Base-by-base conservation (phyloP, 805 yeast species). In the Schwanniomyces pseudopolymorphus region DNA sequence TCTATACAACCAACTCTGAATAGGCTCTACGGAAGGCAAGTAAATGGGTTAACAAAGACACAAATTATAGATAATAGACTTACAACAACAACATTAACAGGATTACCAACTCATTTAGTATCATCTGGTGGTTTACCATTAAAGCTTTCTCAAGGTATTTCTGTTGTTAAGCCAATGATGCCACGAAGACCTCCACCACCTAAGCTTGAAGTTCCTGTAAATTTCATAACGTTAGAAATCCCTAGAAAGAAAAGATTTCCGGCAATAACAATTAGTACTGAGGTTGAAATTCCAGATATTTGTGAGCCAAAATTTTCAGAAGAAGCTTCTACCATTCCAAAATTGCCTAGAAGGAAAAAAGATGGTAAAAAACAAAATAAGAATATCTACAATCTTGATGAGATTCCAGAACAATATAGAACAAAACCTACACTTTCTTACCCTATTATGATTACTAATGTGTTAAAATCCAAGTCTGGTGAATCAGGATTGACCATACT, bases 401-500 rank as follows among this genome's bases (percentile, higher is more conserved):
- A 90, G 57, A 89, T 92, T 40, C 99, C 98, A 1, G 87, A 80
- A 47, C 89, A 87, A 65, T 89, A 80, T 64, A 78, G 96, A 55
- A 77, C 83, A 10, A 94, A 92, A 62, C 99, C 99, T 1, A 77
- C 84, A 9, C 75, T 83, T 42, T 85, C 96, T 0, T 87, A 88
- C 61, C 88, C 95, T 16, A 82, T 84, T 36, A 74, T 94, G 58
- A 85, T 94, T 33, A 84, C 92, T 3, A 82, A 84, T 6, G 91
- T 96, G 46, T 69, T 94, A 50, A 78, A 87, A 50, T 79, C 84
- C 35, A 79, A 78, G 52, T 80, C 86, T 0, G 79, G 84, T 0
- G 81, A 79, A 25, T 75, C 81, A 41, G 96, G 96, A 21, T 80
- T 89, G 81, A 68, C 69, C 3, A 47, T 71, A 27, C 55, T 53